phyloP scores from a whole-genome alignment of 225 moss, liverwort and hornwort species.

The Pseudisothecium myosuroides region DNA sequence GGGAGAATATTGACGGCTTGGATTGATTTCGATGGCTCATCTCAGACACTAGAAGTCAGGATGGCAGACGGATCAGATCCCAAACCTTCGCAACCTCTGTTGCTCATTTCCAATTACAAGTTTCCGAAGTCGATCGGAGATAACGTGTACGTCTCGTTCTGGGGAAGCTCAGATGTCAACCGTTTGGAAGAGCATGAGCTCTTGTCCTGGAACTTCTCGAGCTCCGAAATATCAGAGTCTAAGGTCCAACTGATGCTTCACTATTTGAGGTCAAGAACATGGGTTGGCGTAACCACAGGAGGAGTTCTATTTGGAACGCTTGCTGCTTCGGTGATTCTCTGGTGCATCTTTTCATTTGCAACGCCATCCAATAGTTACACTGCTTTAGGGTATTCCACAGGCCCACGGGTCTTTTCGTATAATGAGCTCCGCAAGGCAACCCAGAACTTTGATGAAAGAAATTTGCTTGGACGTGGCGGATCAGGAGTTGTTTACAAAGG shows the following conservation, averaged over 20 bases:
- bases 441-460: background rate
- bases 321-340: background rate
- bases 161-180: background rate
- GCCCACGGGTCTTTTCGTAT: background rate
- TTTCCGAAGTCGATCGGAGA: rapidly evolving
- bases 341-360: background rate
- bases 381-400: background rate
- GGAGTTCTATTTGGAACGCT: background rate
- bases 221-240: background rate
- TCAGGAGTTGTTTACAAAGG: background rate
- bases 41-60: background rate
- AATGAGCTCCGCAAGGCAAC: background rate
- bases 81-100: background rate
- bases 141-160: background rate
- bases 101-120: background rate
- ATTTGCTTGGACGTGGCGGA: background rate
- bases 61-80: background rate
- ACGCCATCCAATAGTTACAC: background rate
- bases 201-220: background rate
- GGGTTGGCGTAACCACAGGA: background rate
- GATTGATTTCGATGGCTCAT: background rate
- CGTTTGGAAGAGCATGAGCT: background rate
- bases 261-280: background rate
- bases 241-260: background rate
- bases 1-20: background rate